A percentile compares a stretch with the other conserved stretches of the same genome.
phyloP scores from a whole-genome alignment of 371 early-diverging fungal species.

The Haplosporangium sp. region DNA sequence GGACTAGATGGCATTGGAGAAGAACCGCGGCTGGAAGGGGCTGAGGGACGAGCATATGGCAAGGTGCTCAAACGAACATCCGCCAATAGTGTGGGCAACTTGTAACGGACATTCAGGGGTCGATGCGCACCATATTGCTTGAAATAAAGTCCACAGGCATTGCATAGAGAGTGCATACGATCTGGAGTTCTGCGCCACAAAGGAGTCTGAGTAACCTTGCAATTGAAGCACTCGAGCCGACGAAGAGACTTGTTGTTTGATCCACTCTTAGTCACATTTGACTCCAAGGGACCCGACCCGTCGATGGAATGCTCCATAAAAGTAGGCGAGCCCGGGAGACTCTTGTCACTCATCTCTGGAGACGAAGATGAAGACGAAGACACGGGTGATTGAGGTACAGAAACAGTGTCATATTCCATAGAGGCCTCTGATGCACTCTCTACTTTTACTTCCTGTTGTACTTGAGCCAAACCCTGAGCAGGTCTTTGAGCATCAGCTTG shows the following conservation, averaged over 20 bases:
- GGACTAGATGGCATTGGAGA: slow-evolving; percentile 15
- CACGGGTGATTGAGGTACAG: slow-evolving; percentile 21
- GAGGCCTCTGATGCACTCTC: slow-evolving; percentile 16
- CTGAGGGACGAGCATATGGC: slow-evolving; percentile 43
- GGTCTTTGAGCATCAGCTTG: slow-evolving; percentile 41
- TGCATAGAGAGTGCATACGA: slow-evolving; percentile 81
- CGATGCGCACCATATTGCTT: slow-evolving; percentile 82
- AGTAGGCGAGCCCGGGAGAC: slow-evolving; percentile 34
- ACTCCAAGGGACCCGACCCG: not conserved
- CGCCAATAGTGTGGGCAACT: slow-evolving; percentile 53
- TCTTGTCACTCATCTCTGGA: slow-evolving; percentile 26
- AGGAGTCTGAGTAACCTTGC: slow-evolving; percentile 84
- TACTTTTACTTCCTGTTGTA: slow-evolving; percentile 25
- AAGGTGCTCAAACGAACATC: slow-evolving; percentile 34
- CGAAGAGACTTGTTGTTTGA: slow-evolving; percentile 55
- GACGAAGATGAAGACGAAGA: slow-evolving; percentile 15
- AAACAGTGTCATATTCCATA: slow-evolving; percentile 40
- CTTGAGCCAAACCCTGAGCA: slow-evolving; percentile 42
- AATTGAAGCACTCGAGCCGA: slow-evolving; percentile 84
- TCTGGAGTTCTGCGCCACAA: slow-evolving; percentile 90
- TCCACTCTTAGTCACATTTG: not conserved
- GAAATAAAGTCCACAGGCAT: slow-evolving; percentile 88
- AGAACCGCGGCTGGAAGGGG: slow-evolving; percentile 11
- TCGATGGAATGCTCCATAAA: slow-evolving; percentile 32
- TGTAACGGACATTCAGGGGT: slow-evolving; percentile 71